Conservation (phyloP, 2,329 filamentous ascomycete genomes). For the Apiospora sp. region DNA sequence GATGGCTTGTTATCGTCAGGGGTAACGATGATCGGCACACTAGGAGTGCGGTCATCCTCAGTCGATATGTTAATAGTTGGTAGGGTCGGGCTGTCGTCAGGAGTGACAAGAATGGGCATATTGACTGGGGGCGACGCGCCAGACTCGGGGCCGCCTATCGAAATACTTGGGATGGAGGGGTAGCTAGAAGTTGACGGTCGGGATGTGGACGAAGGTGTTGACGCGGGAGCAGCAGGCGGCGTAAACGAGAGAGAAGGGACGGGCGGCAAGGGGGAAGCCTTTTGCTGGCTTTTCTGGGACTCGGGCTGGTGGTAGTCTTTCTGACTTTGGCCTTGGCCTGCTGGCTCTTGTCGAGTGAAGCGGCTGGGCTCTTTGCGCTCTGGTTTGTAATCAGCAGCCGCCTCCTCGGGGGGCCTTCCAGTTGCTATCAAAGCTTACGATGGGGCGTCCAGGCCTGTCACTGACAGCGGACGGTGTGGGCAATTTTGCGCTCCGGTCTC, state of each 20-base stretch:
- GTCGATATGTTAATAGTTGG: constrained; percentile 52
- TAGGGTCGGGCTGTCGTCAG: constrained; percentile 48
- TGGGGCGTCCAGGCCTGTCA: constrained; percentile 87
- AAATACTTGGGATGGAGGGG: constrained; percentile 53
- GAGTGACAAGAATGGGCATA: constrained; percentile 31
- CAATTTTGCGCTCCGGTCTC: constrained; percentile 85
- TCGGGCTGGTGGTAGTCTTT: constrained; percentile 37
- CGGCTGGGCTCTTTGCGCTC: constrained; percentile 49
- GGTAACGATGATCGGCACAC: constrained; percentile 53
- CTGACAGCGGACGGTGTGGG: constrained; percentile 92
- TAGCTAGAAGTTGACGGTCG: constrained; percentile 43
- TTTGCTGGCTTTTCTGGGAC: constrained; percentile 42
- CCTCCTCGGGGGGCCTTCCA: constrained; percentile 78
- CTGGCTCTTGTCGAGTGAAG: constrained; percentile 33
- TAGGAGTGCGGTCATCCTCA: constrained; percentile 37
- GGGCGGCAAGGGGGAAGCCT: constrained; percentile 47
- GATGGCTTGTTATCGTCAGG: constrained; percentile 48
- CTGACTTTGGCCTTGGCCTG: constrained; percentile 35
- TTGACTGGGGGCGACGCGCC: constrained; percentile 34
- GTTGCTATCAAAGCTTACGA: constrained; percentile 93
- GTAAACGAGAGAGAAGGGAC: constrained; percentile 64
- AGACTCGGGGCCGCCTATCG: constrained; percentile 50
- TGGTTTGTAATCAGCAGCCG: constrained; percentile 76
- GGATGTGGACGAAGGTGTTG: constrained; percentile 42
- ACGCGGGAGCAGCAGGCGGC: constrained; percentile 53